Percentiles rank a stretch among this genome's conserved stretches.
Evolutionary conservation across 192 early-diverging fungal genomes (phyloP).

Genomic region (Linnemannia elongata): DNA sequence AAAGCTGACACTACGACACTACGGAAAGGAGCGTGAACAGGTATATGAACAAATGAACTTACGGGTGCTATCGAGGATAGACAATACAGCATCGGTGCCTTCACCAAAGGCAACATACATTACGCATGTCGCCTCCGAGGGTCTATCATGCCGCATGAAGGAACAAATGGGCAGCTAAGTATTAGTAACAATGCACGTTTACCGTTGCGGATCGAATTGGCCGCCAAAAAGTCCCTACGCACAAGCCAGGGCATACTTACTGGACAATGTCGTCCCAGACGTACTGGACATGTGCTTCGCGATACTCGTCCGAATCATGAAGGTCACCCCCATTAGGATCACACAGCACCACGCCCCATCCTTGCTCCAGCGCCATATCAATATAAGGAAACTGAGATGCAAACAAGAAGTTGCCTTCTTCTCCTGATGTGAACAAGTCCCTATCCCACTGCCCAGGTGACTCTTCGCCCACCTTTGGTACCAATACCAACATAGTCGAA

Average conservation of each 20-base stretch:
- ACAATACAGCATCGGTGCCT: background rate
- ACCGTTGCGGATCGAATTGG: background rate
- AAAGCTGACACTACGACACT: background rate
- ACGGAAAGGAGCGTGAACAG: background rate
- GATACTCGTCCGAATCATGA: background rate
- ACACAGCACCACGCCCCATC: background rate
- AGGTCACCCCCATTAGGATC: background rate
- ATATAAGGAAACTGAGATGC: background rate
- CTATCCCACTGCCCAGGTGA: background rate
- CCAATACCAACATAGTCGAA: background rate
- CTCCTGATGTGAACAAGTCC: background rate
- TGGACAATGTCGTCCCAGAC: conserved; percentile 2
- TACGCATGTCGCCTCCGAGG: background rate
- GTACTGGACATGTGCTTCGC: background rate
- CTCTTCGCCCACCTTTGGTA: background rate
- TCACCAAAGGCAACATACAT: conserved; percentile 3
- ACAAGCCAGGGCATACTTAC: background rate
- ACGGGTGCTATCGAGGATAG: background rate
- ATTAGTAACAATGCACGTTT: background rate
- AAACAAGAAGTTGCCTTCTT: background rate
- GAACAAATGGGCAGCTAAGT: background rate
- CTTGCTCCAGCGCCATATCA: background rate
- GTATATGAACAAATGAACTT: background rate
- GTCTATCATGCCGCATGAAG: background rate
- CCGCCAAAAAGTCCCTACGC: background rate